These are phyloP conservation scores for Wickerhamiella sergipiensis DNA, from an alignment of 805 yeast species.

Conservation along the genomic window DNA sequence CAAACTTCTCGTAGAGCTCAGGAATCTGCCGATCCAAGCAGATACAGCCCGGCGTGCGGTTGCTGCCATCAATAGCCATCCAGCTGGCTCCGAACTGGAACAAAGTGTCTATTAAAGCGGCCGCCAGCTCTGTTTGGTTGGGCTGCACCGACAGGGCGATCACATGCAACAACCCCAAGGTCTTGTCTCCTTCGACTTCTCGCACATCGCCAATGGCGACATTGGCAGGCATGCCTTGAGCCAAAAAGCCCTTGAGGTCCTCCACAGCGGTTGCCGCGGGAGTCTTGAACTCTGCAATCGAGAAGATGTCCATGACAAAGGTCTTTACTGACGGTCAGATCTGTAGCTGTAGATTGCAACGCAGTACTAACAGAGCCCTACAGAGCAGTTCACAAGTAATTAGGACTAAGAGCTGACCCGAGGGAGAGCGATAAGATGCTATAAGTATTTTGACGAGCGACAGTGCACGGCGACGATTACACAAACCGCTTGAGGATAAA, in stretches of 20 bases:
- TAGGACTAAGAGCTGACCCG: too few species aligned
- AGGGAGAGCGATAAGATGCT: too few species aligned
- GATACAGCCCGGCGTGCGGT: conserved; percentile 78
- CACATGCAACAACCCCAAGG: conserved; percentile 15
- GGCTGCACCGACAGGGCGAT: conserved; percentile 8
- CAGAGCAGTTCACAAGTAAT: too few species aligned
- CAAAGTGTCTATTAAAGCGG: conserved; percentile 43
- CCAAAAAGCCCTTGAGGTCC: conserved; percentile 12
- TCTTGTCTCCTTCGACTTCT: conserved; percentile 9
- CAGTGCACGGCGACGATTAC: neutral
- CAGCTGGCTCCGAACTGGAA: conserved; percentile 88
- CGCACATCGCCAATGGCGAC: conserved; percentile 16
- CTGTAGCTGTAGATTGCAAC: too few species aligned
- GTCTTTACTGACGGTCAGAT: too few species aligned
- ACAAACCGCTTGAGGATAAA: conserved; percentile 15
- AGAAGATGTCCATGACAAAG: conserved; percentile 14
- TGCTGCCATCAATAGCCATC: conserved; percentile 60
- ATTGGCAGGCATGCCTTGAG: conserved; percentile 20
- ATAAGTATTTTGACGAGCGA: too few species aligned
- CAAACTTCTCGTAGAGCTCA: conserved; percentile 33
- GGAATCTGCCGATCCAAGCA: conserved; percentile 36
- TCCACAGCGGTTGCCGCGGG: conserved; percentile 12
- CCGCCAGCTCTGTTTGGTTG: conserved; percentile 11
- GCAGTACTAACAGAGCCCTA: too few species aligned
- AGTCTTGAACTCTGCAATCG: conserved; percentile 15